These are phyloP conservation scores for Camelina hispida DNA, from an alignment of 345 rosid genomes.

Conservation along the genomic window DNA sequence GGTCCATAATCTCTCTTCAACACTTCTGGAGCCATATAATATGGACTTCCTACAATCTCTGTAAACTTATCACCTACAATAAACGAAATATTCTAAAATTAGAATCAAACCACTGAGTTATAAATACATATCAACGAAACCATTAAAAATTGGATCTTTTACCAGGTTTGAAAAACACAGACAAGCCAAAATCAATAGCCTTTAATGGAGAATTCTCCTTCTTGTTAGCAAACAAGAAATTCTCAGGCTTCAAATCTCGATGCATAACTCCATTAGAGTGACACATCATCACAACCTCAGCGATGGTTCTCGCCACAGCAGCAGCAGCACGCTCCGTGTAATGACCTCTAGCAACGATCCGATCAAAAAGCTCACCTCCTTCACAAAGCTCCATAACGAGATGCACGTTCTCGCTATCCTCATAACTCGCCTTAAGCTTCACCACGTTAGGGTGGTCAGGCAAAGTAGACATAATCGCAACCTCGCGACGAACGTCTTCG, in stretches of 20 bases:
- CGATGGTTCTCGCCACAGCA: slow-evolving; percentile 70
- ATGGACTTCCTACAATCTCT: slow-evolving; percentile 98
- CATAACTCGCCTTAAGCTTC: slow-evolving; percentile 88
- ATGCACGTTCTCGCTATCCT: slow-evolving; percentile 88
- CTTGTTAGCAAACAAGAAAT: slow-evolving; percentile 86
- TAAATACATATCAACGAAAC: not conserved
- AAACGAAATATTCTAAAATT: not conserved
- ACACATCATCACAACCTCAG: slow-evolving; percentile 93
- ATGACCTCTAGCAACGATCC: slow-evolving; percentile 97
- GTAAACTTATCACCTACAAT: slow-evolving; percentile 72
- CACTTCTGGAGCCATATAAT: slow-evolving; percentile 96
- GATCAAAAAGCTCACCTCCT: slow-evolving; percentile 93
- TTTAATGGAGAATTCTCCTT: slow-evolving; percentile 82
- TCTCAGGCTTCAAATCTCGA: slow-evolving; percentile 96
- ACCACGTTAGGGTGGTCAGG: slow-evolving; percentile 90
- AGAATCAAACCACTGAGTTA: not conserved
- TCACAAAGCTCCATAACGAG: slow-evolving; percentile 97
- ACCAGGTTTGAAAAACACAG: slow-evolving; percentile 92
- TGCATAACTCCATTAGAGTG: slow-evolving; percentile 93
- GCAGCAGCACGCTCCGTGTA: slow-evolving; percentile 96
- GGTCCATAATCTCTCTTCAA: slow-evolving; percentile 90
- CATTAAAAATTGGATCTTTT: slow-evolving; percentile 10
- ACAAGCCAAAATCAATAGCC: slow-evolving; percentile 93
- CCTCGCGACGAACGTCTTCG: slow-evolving; percentile 94
- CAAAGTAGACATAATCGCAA: slow-evolving; percentile 83